Evolutionary conservation across 2,329 filamentous ascomycete genomes (phyloP), one percentile per base, ranked within the genome.

Genomic region (Bipolaris sorokiniana): DNA sequence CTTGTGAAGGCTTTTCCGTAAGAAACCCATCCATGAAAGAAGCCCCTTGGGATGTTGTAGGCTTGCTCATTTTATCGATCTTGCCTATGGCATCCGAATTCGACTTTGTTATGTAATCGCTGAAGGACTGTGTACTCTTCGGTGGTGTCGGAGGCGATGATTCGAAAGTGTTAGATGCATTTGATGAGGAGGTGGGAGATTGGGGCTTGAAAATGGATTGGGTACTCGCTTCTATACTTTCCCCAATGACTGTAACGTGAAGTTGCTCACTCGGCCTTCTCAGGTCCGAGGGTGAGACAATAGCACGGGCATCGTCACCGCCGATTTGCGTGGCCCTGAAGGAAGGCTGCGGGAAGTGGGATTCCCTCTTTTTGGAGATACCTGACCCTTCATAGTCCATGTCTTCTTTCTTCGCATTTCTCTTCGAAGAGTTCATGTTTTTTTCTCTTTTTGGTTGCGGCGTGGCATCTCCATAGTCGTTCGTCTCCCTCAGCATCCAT

Each of bases 281-380:
- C 5, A 66, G 38, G 60, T 76, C 73, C 5, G 71, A 75, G 11
- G 73, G 73, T n/a, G 72, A 75, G 23, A 56, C 52, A 6, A 74
- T 61, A 9, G 69, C 68, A 18, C 54, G 61, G 18, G 56, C 59
- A 16, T 63, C 53, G 18, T 68, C 59, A 7, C 55, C 56, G 31
- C 66, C 65, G 20, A 70, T 62, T 45, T 50, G 47, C 10, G 50
- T 58, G 20, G 59, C 38, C 42, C 61, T 65, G 36, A 61, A 54
- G 2, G 44, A 57, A 34, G 67, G 65, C 33, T 67, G 50, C 9
- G 58, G 55, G 36, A 68, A 70, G 3, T 54, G 23, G 4, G 56
- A 45, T 16, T 56, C 59, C 18, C 53, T 45, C 45, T 52, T 13
- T 9, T 34, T 28, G 5, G 31, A 37, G 7, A n/a, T 10, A 13